Evolutionary conservation across 345 rosid species (phyloP), one percentile per base, ranked within the genome.

Genomic region (Lumnitzera racemosa): DNA sequence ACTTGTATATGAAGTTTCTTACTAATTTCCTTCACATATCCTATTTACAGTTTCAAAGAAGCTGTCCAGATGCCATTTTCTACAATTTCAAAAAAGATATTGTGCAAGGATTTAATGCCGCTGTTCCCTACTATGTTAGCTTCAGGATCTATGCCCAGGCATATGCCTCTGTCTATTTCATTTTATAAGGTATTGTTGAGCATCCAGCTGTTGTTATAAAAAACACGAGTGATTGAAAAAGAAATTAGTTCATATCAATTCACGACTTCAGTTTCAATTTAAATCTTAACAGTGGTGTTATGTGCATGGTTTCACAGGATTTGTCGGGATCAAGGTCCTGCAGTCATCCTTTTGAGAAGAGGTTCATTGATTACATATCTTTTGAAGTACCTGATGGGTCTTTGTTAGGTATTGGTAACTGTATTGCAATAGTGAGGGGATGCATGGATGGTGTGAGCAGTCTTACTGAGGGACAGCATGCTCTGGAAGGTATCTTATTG

Each of bases 51-150:
- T 72, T 85, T 87, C 78, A 87, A 85, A 86, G 80, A 78, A 75
- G 95, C 95, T 69, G 85, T 87, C 67, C 77, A 70, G 63, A 83
- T 81, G 89, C 96, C 95, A 59, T 91, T 87, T 70, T 75, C 88
- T 59, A 68, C 96, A 13, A 82, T 89, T 67, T 87, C 96, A 25
- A 67, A 72, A 55, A 82, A 81, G 81, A 82, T 90, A 72, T 62
- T 78, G 59, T 85, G 83, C 60, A 70, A 74, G 68, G 83, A 79
- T 78, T 67, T 80, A 62, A 72, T 80, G 64, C 76, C 86, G 29
- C 78, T 90, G 60, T 90, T 74, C 71, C 89, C 89, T 51, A 78
- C 85, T 64, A 72, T 72, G 24, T 74, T 78, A 55, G 67, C 86
- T 17, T 64, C 79, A 66, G 54, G 71, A 60, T 74, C 86, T 47